Conservation (phyloP, 805 yeast species). For the Trichomonascus vanleenenianus region DNA sequence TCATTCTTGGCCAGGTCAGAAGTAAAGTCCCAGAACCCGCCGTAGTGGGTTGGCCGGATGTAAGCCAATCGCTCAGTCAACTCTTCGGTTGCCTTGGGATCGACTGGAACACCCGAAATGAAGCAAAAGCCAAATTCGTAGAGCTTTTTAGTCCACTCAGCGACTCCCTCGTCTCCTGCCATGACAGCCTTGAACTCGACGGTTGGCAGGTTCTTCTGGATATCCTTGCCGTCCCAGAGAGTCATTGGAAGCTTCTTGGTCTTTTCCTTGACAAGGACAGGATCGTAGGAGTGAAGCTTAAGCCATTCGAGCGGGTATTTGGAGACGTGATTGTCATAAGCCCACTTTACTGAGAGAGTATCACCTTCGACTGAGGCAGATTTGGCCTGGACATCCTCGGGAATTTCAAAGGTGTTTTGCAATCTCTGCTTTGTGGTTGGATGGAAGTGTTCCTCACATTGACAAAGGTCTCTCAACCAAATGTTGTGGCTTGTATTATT, state of each 20-base stretch:
- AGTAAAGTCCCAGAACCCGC: slow-evolving; percentile 78
- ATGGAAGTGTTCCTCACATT: slow-evolving; percentile 47
- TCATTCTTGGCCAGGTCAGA: slow-evolving; percentile 59
- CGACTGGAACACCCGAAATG: slow-evolving; percentile 52
- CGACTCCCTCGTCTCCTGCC: slow-evolving; percentile 37
- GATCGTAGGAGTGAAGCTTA: slow-evolving; percentile 44
- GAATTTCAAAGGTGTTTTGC: slow-evolving; percentile 43
- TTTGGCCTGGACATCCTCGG: slow-evolving; percentile 26
- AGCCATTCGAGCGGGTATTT: slow-evolving; percentile 37
- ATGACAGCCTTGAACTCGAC: slow-evolving; percentile 44
- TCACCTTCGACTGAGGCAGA: slow-evolving; percentile 13
- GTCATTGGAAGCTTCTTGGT: slow-evolving; percentile 26
- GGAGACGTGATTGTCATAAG: slow-evolving; percentile 34
- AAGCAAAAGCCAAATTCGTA: slow-evolving; percentile 55
- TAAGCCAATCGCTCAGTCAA: slow-evolving; percentile 51
- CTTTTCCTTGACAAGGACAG: slow-evolving; percentile 33
- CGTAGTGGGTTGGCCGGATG: slow-evolving; percentile 63
- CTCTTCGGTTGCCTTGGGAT: slow-evolving; percentile 50
- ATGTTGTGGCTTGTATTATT: slow-evolving; percentile 33
- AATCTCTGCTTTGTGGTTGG: slow-evolving; percentile 51
- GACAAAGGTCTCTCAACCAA: slow-evolving; percentile 63
- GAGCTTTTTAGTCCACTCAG: slow-evolving; percentile 48
- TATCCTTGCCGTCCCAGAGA: slow-evolving; percentile 40
- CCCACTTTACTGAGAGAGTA: slow-evolving; percentile 30
- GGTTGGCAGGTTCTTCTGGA: slow-evolving; percentile 36